phyloP scores from a whole-genome alignment of 2,329 filamentous ascomycete species.

The Dryadomyces sulphureus region DNA sequence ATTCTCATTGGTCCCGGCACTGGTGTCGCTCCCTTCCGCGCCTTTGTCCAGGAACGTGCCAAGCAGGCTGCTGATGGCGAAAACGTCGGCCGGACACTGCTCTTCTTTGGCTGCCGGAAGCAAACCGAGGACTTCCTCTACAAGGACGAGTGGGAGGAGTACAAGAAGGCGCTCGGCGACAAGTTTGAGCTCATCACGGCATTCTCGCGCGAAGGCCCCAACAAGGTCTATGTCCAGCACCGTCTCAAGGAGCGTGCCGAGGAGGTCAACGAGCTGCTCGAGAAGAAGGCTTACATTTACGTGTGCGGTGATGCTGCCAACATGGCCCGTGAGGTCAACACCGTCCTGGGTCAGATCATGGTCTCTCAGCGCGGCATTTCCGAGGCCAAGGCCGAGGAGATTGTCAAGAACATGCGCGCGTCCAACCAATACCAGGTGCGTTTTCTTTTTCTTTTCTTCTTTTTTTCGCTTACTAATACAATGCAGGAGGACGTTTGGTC shows the following conservation, averaged over 20 bases:
- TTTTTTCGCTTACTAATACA: conserved; percentile 1
- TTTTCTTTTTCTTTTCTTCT: neutral
- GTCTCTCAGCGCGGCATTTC: conserved; percentile 68
- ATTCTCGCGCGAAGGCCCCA: conserved; percentile 74
- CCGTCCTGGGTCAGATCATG: conserved; percentile 75
- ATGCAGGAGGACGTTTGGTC: conserved; percentile 58
- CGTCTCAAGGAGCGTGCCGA: conserved; percentile 68
- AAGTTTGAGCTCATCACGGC: conserved; percentile 83
- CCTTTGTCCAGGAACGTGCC: conserved; percentile 85
- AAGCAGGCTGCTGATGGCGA: conserved; percentile 67
- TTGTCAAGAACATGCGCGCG: conserved; percentile 92
- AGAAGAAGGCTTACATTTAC: conserved; percentile 86
- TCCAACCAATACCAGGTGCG: conserved; percentile 85
- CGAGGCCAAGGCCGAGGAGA: conserved; percentile 80
- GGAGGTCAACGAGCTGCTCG: conserved; percentile 74
- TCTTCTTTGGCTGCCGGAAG: conserved; percentile 94
- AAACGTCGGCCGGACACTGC: conserved; percentile 69
- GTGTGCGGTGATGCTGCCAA: conserved; percentile 96
- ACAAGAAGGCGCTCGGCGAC: conserved; percentile 70
- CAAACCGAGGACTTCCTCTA: conserved; percentile 86
- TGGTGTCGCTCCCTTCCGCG: conserved; percentile 91
- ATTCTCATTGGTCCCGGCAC: conserved; percentile 96
- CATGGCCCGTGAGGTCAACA: conserved; percentile 90
- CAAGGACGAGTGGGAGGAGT: conserved; percentile 81
- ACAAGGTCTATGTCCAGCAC: conserved; percentile 97